Evolutionary conservation across 2,329 filamentous ascomycete genomes (phyloP).

Genomic region (Tothia fuscella): DNA sequence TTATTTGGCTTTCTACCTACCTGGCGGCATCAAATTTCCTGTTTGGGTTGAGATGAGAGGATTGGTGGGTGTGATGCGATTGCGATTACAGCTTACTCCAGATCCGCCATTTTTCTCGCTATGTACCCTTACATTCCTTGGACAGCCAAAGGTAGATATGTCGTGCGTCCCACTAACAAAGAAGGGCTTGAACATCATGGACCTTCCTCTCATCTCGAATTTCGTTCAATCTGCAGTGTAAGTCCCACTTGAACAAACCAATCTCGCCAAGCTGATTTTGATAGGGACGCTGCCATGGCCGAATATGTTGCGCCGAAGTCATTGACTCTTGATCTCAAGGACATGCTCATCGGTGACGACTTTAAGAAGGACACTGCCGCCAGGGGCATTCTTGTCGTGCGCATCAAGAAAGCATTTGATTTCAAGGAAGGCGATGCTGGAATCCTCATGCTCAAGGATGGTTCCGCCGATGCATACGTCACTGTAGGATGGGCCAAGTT

Average conservation of each 20-base stretch:
- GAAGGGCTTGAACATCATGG: constrained; percentile 60
- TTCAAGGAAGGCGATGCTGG: constrained; percentile 61
- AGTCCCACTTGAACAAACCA: too few species aligned
- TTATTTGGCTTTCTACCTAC: constrained; percentile 60
- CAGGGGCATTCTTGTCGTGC: constrained; percentile 52
- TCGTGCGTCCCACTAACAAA: constrained; percentile 60
- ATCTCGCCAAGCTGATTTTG: too few species aligned
- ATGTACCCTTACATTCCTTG: constrained; percentile 61
- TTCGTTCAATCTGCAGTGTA: constrained; percentile 64
- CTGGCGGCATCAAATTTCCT: constrained; percentile 36
- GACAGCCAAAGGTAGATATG: constrained; percentile 60
- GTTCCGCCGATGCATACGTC: constrained; percentile 58
- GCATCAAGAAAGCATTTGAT: constrained; percentile 53
- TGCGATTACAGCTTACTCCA: constrained; percentile 60
- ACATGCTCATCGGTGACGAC: constrained; percentile 66
- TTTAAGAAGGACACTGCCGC: constrained; percentile 64
- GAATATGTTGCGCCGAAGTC: constrained; percentile 69
- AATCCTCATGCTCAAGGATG: constrained; percentile 45
- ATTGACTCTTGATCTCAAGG: constrained; percentile 60
- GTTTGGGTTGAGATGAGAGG: constrained; percentile 67
- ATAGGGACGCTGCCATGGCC: constrained; percentile 61
- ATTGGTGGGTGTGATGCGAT: constrained; percentile 55
- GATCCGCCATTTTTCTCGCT: constrained; percentile 69
- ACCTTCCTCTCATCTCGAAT: constrained; percentile 60
- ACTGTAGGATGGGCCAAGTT: constrained; percentile 69